phyloP scores from a whole-genome alignment of 371 early-diverging fungal species.

The Mucor lusitanicus region DNA sequence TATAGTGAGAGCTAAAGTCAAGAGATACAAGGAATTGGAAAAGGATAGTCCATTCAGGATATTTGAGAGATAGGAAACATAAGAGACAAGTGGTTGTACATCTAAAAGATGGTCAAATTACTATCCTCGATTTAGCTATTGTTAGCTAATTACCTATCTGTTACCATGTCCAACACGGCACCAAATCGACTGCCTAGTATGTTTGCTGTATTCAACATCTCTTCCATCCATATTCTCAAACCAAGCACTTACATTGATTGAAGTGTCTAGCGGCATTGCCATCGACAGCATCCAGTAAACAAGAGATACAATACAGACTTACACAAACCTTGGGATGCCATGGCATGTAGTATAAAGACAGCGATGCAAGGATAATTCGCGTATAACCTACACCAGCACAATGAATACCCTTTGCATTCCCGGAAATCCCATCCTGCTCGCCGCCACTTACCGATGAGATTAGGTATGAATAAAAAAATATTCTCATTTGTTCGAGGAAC shows the following conservation, averaged over 20 bases:
- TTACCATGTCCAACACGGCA: constrained; percentile 97
- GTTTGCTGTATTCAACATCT: background rate
- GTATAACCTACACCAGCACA: constrained; percentile 68
- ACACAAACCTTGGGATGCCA: constrained; percentile 72
- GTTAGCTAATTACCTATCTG: constrained; percentile 70
- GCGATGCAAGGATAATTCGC: constrained; percentile 78
- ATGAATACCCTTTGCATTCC: background rate
- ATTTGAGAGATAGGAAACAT: constrained; percentile 75
- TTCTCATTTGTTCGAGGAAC: constrained; percentile 45
- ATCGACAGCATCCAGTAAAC: constrained; percentile 94
- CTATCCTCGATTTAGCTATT: background rate
- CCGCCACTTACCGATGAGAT: constrained; percentile 82
- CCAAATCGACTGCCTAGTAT: constrained; percentile 87
- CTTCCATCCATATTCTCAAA: background rate
- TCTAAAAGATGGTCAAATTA: constrained; percentile 33
- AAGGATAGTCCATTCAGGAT: constrained; percentile 70
- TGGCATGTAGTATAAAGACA: constrained; percentile 78
- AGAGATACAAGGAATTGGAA: constrained; percentile 91
- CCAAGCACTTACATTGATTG: constrained; percentile 76
- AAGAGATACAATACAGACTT: constrained; percentile 81
- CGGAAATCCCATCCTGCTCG: background rate
- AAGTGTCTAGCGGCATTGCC: constrained; percentile 92
- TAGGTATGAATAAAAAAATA: constrained; percentile 89
- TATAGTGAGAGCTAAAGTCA: constrained; percentile 95
- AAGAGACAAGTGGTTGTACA: constrained; percentile 91